Evolutionary conservation across 2,329 filamentous ascomycete genomes (phyloP), one percentile per base, ranked within the genome.

Genomic region (Colletotrichum zoysiae): DNA sequence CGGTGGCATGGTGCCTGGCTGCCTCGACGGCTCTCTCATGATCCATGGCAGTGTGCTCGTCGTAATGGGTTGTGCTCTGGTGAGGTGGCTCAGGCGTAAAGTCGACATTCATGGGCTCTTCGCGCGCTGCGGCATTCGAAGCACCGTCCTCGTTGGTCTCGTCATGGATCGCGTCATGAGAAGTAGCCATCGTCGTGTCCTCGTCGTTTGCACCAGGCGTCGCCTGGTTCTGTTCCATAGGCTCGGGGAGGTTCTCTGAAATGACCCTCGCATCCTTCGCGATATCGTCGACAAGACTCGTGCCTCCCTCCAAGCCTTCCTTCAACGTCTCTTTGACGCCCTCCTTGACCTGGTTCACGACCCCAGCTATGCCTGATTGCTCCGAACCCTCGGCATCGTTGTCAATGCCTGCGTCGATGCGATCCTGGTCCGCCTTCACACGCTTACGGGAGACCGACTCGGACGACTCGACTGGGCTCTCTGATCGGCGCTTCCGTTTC

Each of bases 1-100:
- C 83, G 3, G 95, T 95, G 6, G 92, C 90, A 30, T 89, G 88
- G 79, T 96, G 93, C 46, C 91, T 82, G 0, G 93, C 87, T 8
- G 91, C 90, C 33, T 81, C 81, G 38, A 86, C 81, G 50, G 82
- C 79, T 26, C 76, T 74, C 57, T 82, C 80, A 60, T 76, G 75
- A 38, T 82, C 82, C 74, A 81, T 79, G 26, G 76, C 74, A 18
- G 78, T 77, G 23, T 71, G 74, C 20, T 75, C 72, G 26, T 58
- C 48, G 30, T 67, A 42, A 20, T 14, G 44, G 20, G 8, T 26
- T 9, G 48, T n/a, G 18, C 12, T 35, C 65, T 57, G 74, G 65
- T 44, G 69, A 48, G 7, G 26, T 26, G 12, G 38, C 16, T 66
- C 62, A n/a, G 55, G n/a, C 5, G 62, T 51, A 46, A 74, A 35